Evolutionary conservation across 768 basidiomycete genomes (phyloP).

Genomic region (Inosperma sp.): DNA sequence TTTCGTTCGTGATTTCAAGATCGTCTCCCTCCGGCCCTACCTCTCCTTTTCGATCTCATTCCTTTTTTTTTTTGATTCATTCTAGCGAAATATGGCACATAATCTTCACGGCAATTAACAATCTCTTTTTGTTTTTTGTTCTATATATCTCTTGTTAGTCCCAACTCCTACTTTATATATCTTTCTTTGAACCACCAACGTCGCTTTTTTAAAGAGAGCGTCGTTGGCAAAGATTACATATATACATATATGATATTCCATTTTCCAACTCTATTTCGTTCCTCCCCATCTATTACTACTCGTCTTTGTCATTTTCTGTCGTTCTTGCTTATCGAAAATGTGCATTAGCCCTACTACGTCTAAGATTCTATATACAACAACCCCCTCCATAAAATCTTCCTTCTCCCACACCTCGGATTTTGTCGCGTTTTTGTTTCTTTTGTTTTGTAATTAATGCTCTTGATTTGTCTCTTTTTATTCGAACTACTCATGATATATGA

Average conservation of each 20-base stretch:
- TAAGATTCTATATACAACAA: not conserved
- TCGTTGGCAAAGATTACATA: not conserved
- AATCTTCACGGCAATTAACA: no score
- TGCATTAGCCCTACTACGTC: slow-evolving; percentile 1
- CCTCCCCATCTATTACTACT: not conserved
- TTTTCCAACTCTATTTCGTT: not conserved
- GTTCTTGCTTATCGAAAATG: slow-evolving; percentile 11
- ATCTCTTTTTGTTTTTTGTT: slow-evolving; percentile 3
- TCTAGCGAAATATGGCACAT: not conserved
- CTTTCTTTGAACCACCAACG: no score
- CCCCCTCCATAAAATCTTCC: not conserved
- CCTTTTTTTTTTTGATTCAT: not conserved
- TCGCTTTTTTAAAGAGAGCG: no score
- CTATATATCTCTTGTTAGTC: slow-evolving; percentile 3
- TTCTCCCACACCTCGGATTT: not conserved
- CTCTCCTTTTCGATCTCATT: slow-evolving; percentile 6
- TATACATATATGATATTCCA: not conserved
- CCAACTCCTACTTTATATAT: no score
- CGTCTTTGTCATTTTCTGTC: not conserved
- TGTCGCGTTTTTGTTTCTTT: not conserved
- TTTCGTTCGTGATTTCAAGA: slow-evolving; percentile 3
- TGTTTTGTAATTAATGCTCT: no score
- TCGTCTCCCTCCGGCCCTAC: not conserved
- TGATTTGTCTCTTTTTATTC: no score
- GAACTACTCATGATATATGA: no score